Percentiles rank a stretch among this genome's conserved stretches.
These are phyloP conservation scores for Rhodosporidiobolus sp. DNA, from an alignment of 768 basidiomycete species.

Conservation along the genomic window DNA sequence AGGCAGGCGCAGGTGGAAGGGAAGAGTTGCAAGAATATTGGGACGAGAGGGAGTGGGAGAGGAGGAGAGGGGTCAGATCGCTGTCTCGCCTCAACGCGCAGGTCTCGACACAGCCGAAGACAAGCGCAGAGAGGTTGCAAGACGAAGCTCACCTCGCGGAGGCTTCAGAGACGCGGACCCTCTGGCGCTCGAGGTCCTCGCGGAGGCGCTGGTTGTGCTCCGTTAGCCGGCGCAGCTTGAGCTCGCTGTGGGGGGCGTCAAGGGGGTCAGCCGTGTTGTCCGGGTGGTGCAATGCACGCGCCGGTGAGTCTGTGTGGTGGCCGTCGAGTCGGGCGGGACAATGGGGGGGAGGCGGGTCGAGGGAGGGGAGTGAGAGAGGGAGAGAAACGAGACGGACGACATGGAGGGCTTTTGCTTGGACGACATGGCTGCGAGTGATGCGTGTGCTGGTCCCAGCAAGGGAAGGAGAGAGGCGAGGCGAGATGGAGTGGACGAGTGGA, in stretches of 20 bases:
- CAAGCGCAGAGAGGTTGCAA: not conserved
- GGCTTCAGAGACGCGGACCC: conserved; percentile 87
- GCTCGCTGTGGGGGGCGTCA: conserved; percentile 55
- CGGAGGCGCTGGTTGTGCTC: conserved; percentile 89
- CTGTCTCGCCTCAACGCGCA: too few relatives aligned
- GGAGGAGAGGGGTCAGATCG: not conserved
- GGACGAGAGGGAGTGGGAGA: too few relatives aligned
- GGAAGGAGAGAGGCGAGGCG: not conserved
- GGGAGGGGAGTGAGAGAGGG: not conserved
- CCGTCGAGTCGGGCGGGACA: not conserved
- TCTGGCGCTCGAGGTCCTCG: conserved; percentile 84
- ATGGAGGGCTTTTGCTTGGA: conserved; percentile 34
- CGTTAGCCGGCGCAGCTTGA: conserved; percentile 85
- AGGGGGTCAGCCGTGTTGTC: not conserved
- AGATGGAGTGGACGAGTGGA: not conserved
- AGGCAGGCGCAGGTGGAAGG: too few relatives aligned
- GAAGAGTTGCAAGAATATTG: too few relatives aligned
- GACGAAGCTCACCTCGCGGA: conserved; percentile 68
- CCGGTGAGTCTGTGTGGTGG: too few relatives aligned
- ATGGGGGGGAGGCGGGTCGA: not conserved
- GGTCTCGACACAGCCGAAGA: too few relatives aligned
- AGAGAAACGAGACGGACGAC: conserved; percentile 23
- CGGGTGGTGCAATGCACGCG: too few relatives aligned
- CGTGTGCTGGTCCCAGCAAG: too few relatives aligned
- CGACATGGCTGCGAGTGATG: conserved; percentile 15